These are phyloP conservation scores for Puccinia polysora DNA, from an alignment of 1,284 basidiomycete genomes.

Conservation along the genomic window DNA sequence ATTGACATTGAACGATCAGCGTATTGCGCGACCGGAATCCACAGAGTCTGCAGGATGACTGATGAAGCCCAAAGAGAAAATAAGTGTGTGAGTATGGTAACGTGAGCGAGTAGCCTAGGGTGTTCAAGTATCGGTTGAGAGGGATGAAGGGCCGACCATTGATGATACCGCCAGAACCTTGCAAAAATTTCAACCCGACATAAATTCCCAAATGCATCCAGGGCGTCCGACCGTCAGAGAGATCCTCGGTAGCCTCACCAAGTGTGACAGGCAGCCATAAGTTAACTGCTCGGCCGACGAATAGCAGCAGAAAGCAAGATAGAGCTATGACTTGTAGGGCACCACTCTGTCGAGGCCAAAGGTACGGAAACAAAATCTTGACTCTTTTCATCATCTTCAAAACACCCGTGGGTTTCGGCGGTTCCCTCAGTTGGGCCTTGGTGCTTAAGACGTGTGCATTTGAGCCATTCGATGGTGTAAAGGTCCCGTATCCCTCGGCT, in stretches of 20 bases:
- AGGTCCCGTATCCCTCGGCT: constrained; percentile 32
- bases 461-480: constrained; percentile 31
- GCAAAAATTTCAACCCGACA: constrained; percentile 53
- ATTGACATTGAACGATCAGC: constrained; percentile 62
- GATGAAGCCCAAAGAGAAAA: constrained; percentile 4
- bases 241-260: constrained; percentile 61
- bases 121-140: no score
- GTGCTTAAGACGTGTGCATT: constrained; percentile 40
- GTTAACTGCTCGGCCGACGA: constrained; percentile 72
- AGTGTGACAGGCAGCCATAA: constrained; percentile 68
- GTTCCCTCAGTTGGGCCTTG: constrained; percentile 38
- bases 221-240: constrained; percentile 49
- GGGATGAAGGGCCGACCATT: constrained; percentile 38
- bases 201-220: constrained; percentile 52
- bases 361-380: constrained; percentile 66
- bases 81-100: neutral
- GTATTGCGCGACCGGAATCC: constrained; percentile 69
- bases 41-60: constrained; percentile 50
- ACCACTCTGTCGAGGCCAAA: constrained; percentile 69
- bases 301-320: constrained; percentile 65
- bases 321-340: constrained; percentile 69
- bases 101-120: neutral
- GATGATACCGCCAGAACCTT: constrained; percentile 54
- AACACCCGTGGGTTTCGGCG: constrained; percentile 38
- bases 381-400: constrained; percentile 53